Evolutionary conservation across 163 green algal genomes (phyloP).

Genomic region (Volvox carteri): DNA sequence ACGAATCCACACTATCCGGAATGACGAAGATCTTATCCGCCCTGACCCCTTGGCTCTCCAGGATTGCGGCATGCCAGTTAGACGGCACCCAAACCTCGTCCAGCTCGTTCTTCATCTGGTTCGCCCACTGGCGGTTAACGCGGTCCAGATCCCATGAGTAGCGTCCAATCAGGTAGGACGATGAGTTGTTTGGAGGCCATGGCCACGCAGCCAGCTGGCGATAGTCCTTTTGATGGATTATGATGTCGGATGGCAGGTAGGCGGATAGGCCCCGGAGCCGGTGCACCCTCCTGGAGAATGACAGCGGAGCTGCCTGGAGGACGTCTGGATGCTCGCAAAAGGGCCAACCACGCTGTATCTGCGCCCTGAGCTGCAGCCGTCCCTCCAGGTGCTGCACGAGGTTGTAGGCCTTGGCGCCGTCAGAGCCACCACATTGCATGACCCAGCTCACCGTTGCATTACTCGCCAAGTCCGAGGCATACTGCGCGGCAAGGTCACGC

Average conservation of each 20-base stretch:
- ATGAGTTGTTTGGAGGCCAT: conserved; percentile 24
- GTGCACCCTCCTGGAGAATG: background rate
- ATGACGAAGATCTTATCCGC: background rate
- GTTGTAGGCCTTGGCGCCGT: background rate
- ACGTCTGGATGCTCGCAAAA: conserved; percentile 27
- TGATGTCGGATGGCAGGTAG: conserved; percentile 23
- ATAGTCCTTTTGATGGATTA: conserved; percentile 28
- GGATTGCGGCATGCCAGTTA: background rate
- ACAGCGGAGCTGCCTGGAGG: background rate
- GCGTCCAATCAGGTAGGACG: conserved; percentile 16
- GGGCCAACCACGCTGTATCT: conserved; percentile 16
- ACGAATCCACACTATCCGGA: background rate
- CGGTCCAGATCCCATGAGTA: conserved; percentile 22
- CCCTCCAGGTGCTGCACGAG: conserved; percentile 25
- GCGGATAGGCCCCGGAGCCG: background rate
- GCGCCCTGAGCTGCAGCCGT: background rate
- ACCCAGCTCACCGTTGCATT: conserved; percentile 7
- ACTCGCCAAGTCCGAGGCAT: background rate
- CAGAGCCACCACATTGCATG: conserved; percentile 4
- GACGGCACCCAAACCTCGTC: conserved; percentile 22
- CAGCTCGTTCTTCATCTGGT: conserved; percentile 12
- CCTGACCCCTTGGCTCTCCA: background rate
- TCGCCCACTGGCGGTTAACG: background rate
- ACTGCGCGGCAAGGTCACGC: background rate
- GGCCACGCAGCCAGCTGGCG: conserved; percentile 22